Conservation (phyloP, 495 filamentous ascomycete genomes). For the Xylaria acuta region DNA sequence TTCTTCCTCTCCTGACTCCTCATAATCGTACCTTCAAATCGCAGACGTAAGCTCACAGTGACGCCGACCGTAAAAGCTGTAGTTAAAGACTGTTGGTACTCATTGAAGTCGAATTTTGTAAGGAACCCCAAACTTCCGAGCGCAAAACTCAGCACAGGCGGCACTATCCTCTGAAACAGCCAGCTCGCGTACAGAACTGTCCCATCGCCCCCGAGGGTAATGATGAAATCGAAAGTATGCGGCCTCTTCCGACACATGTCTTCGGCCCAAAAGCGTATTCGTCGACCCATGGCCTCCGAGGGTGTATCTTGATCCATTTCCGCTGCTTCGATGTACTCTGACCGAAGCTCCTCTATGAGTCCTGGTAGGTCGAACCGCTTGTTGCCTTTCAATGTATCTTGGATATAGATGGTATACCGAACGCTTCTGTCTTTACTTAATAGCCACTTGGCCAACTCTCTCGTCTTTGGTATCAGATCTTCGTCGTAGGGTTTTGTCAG, state of each 20-base stretch:
- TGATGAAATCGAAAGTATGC: constrained; percentile 89
- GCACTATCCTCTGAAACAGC: constrained; percentile 97
- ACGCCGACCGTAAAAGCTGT: constrained; percentile 82
- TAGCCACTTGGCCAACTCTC: constrained; percentile 84
- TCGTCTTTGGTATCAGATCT: constrained; percentile 76
- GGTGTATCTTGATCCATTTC: constrained; percentile 41
- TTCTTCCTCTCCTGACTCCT: constrained; percentile 63
- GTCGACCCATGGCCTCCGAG: constrained; percentile 59
- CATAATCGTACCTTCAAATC: constrained; percentile 97
- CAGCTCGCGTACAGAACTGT: constrained; percentile 95
- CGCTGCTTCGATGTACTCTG: constrained; percentile 38
- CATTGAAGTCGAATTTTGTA: constrained; percentile 91
- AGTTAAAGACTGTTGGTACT: constrained; percentile 71
- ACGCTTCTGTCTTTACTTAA: constrained; percentile 74
- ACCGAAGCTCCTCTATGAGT: constrained; percentile 56
- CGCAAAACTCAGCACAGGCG: constrained; percentile 89
- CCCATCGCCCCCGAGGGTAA: constrained; percentile 95
- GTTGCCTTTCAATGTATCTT: constrained; percentile 73
- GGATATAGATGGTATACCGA: constrained; percentile 78
- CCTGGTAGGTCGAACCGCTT: constrained; percentile 72
- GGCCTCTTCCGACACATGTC: constrained; percentile 77
- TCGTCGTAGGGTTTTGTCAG: constrained; percentile 89
- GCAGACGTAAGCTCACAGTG: constrained; percentile 81
- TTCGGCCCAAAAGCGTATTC: constrained; percentile 83
- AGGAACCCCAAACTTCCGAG: constrained; percentile 92